These are phyloP conservation scores for Debaryomyces udenii DNA, from an alignment of 1,139 yeast species.

Conservation along the genomic window DNA sequence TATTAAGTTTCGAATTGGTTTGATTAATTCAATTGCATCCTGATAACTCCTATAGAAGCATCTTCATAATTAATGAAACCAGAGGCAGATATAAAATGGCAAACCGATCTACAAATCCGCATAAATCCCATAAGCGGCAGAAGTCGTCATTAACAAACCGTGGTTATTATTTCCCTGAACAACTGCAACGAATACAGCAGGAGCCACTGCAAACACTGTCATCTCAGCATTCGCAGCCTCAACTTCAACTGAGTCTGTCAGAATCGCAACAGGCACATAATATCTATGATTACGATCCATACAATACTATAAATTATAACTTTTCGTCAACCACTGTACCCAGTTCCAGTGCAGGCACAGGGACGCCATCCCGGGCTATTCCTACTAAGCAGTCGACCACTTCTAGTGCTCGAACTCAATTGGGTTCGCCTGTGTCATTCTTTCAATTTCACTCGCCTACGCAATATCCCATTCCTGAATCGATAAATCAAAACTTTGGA, in stretches of 20 bases:
- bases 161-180: constrained; percentile 31
- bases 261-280: constrained; percentile 8
- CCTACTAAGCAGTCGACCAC: neutral
- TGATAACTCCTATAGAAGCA: neutral
- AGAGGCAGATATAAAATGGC: constrained; percentile 15
- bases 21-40: constrained; percentile 6
- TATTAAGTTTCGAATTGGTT: neutral
- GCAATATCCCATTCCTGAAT: constrained; percentile 2
- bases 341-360: constrained; percentile 7
- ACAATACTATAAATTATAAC: constrained; percentile 1
- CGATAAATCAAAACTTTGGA: constrained; percentile 4
- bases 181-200: constrained; percentile 11
- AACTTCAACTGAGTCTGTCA: constrained; percentile 13
- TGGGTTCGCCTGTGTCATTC: neutral
- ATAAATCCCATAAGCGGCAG: constrained; percentile 45
- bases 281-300: constrained; percentile 9
- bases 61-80: neutral
- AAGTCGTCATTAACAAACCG: constrained; percentile 43
- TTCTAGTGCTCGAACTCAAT: neutral
- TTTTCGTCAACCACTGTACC: constrained; percentile 4
- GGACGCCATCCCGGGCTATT: neutral
- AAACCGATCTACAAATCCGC: constrained; percentile 19
- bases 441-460: constrained; percentile 2
- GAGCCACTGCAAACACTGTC: constrained; percentile 10
- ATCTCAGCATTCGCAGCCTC: constrained; percentile 14